Conservation (phyloP, 495 filamentous ascomycete genomes). For the Xylaria sp. region DNA sequence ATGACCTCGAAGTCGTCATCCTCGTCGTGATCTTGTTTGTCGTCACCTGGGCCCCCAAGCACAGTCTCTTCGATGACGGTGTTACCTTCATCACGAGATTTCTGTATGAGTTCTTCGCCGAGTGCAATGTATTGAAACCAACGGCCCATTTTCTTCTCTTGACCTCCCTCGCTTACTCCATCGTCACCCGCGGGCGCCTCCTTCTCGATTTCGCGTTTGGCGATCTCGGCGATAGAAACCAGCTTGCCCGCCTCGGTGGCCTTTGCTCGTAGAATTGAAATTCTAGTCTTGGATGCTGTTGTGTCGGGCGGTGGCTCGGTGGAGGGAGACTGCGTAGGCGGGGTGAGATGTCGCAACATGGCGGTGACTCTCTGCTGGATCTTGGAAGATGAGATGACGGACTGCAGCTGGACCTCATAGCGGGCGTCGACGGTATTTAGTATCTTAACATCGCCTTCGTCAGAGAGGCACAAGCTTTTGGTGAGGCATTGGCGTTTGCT, state of each 20-base stretch:
- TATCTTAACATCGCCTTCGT: constrained; percentile 32
- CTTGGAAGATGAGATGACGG: constrained; percentile 61
- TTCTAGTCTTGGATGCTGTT: constrained; percentile 31
- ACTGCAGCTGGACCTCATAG: constrained; percentile 51
- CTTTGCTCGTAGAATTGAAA: constrained; percentile 58
- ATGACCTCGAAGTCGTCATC: constrained; percentile 65
- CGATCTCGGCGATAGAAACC: constrained; percentile 69
- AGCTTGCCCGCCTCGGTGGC: constrained; percentile 62
- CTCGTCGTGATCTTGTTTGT: constrained; percentile 33
- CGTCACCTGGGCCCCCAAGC: constrained; percentile 34
- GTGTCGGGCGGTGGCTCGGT: constrained; percentile 39
- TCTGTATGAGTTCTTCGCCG: constrained; percentile 33
- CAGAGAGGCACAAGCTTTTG: constrained; percentile 32
- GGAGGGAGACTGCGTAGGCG: constrained; percentile 21
- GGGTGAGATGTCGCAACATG: constrained; percentile 49
- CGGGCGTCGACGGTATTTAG: constrained; percentile 35
- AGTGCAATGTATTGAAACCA: constrained; percentile 70
- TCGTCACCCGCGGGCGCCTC: constrained; percentile 23
- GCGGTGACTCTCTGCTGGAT: constrained; percentile 61
- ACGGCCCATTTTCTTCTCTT: background rate
- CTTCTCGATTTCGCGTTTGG: constrained; percentile 64
- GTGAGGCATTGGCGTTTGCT: constrained; percentile 37
- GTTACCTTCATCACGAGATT: constrained; percentile 32
- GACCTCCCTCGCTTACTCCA: background rate
- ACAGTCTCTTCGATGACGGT: constrained; percentile 50